Conservation (phyloP, 306 rosid species). For the Cucurbita moschata region DNA sequence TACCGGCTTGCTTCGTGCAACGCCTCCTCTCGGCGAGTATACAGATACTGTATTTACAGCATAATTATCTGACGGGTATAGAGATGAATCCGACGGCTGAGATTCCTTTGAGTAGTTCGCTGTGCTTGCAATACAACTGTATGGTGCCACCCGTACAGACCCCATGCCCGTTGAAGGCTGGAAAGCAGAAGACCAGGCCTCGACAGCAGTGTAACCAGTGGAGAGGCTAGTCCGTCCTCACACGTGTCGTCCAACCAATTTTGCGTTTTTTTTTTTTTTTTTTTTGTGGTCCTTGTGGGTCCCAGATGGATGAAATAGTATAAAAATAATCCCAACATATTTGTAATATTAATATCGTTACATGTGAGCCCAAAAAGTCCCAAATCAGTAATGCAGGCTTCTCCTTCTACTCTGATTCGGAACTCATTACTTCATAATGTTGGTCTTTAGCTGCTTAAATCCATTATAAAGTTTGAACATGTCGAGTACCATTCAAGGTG, state of each 20-base stretch:
- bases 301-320: too few species aligned
- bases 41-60: constrained; percentile 76
- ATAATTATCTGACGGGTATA: constrained; percentile 80
- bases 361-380: too few species aligned
- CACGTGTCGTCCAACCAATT: not conserved
- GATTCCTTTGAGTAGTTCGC: constrained; percentile 71
- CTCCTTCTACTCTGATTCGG: not conserved
- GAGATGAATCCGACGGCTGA: constrained; percentile 89
- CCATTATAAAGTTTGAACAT: not conserved
- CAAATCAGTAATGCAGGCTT: not conserved
- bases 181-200: constrained; percentile 63
- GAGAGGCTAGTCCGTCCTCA: constrained; percentile 27
- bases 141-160: constrained; percentile 90
- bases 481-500: too few species aligned
- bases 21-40: constrained; percentile 54
- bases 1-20: constrained; percentile 59
- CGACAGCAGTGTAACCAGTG: constrained; percentile 62
- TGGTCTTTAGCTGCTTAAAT: not conserved
- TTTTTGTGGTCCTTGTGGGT: not conserved
- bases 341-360: too few species aligned
- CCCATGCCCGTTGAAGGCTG: constrained; percentile 75
- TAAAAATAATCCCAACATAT: too few species aligned
- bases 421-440: not conserved
- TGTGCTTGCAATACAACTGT: constrained; percentile 91
- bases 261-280: not conserved